A percentile compares a stretch with the other conserved stretches of the same genome.
Evolutionary conservation across 2,329 filamentous ascomycete species (phyloP).

Genomic region (Penicillium sp.): DNA sequence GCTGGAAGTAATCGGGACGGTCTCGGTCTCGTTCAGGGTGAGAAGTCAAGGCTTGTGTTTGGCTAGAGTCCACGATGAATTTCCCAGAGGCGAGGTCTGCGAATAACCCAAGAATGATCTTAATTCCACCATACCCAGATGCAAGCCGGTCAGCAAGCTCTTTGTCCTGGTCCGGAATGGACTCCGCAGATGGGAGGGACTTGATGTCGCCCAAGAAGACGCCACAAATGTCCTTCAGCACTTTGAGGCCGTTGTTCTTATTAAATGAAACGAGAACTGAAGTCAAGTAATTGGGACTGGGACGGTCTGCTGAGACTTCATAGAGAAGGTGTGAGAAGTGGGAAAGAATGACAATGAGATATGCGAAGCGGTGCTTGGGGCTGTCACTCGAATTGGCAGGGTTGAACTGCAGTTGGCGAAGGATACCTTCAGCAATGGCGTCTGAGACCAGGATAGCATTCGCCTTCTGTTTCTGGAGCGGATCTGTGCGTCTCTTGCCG

Average conservation of each 20-base stretch:
- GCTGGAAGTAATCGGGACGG: conserved; percentile 61
- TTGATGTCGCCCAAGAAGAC: conserved; percentile 64
- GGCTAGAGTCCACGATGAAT: conserved; percentile 72
- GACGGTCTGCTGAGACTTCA: conserved; percentile 57
- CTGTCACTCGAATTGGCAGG: conserved; percentile 50
- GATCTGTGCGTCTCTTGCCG: conserved; percentile 70
- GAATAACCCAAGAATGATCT: conserved; percentile 83
- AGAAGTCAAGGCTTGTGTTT: conserved; percentile 56
- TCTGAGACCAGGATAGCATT: conserved; percentile 62
- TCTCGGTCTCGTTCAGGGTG: conserved; percentile 57
- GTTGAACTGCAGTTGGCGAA: conserved; percentile 63
- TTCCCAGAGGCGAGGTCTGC: conserved; percentile 73
- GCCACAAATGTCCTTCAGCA: conserved; percentile 70
- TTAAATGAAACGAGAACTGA: conserved; percentile 86
- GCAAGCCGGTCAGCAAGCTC: conserved; percentile 46
- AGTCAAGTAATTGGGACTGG: conserved; percentile 57
- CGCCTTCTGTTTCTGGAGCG: conserved; percentile 61
- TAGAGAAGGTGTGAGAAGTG: conserved; percentile 76
- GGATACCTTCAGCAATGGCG: conserved; percentile 68
- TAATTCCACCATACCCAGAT: conserved; percentile 63
- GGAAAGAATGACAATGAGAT: conserved; percentile 78
- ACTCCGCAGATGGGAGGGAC: conserved; percentile 46
- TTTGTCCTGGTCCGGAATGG: conserved; percentile 40
- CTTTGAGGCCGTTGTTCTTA: conserved; percentile 71
- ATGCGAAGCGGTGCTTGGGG: conserved; percentile 66